These are phyloP conservation scores for Colletotrichum orbiculare DNA, from an alignment of 2,329 filamentous ascomycete species.

Conservation along the genomic window DNA sequence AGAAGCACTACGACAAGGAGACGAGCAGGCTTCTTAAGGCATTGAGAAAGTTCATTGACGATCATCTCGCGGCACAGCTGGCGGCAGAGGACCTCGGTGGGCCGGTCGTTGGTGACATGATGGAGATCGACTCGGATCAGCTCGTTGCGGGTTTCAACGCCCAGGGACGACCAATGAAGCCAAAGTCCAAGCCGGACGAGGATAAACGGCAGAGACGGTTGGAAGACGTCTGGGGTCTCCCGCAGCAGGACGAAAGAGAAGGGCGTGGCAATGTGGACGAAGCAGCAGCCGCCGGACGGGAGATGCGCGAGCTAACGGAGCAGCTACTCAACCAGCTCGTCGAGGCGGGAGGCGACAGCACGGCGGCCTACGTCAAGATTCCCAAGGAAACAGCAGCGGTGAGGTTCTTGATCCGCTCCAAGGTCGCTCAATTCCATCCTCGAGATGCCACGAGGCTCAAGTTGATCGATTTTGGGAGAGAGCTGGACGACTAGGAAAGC, in stretches of 20 bases:
- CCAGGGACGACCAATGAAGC: slow-evolving; percentile 66
- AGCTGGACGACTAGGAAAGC: slow-evolving; percentile 63
- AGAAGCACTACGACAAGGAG: slow-evolving; percentile 68
- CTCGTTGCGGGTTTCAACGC: slow-evolving; percentile 70
- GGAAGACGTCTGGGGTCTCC: slow-evolving; percentile 70
- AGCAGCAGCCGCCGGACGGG: slow-evolving; percentile 61
- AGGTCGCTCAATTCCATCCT: slow-evolving; percentile 74
- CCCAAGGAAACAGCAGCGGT: slow-evolving; percentile 70
- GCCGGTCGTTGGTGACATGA: slow-evolving; percentile 80
- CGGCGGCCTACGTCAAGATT: slow-evolving; percentile 69
- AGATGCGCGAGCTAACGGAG: slow-evolving; percentile 71
- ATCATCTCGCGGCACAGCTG: slow-evolving; percentile 77
- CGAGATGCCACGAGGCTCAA: slow-evolving; percentile 69
- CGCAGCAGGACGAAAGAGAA: slow-evolving; percentile 25
- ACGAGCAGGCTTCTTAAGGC: slow-evolving; percentile 70
- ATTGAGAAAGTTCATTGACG: slow-evolving; percentile 77
- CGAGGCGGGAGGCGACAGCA: slow-evolving; percentile 64
- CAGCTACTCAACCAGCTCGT: slow-evolving; percentile 68
- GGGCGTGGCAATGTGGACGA: slow-evolving; percentile 54
- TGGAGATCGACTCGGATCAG: slow-evolving; percentile 71
- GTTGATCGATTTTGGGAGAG: slow-evolving; percentile 72
- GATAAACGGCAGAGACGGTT: slow-evolving; percentile 69
- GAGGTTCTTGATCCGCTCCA: slow-evolving; percentile 72
- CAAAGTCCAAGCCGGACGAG: slow-evolving; percentile 53
- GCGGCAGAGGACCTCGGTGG: slow-evolving; percentile 87